Percentiles rank a stretch among this genome's conserved stretches.
These are phyloP conservation scores for Juglanconis juglandina DNA, from an alignment of 2,329 filamentous ascomycete species.

Conservation along the genomic window DNA sequence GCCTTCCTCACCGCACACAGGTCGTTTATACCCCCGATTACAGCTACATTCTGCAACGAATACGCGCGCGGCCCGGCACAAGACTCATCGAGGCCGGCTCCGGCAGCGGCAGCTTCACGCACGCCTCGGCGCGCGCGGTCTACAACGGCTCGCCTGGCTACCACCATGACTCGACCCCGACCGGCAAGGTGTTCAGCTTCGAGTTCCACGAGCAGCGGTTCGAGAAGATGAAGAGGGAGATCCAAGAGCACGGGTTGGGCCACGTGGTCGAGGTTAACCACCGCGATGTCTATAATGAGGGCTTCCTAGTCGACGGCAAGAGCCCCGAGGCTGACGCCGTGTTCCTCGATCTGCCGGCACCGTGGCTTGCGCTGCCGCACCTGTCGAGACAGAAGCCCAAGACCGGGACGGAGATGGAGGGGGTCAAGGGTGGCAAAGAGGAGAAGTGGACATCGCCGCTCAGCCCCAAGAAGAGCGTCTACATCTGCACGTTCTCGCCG, in stretches of 20 bases:
- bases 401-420: slow-evolving; percentile 20
- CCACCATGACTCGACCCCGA: slow-evolving; percentile 39
- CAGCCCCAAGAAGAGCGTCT: slow-evolving; percentile 66
- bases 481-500: slow-evolving; percentile 92
- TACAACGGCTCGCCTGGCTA: slow-evolving; percentile 60
- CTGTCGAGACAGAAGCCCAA: slow-evolving; percentile 55
- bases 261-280: slow-evolving; percentile 69
- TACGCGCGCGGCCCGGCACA: slow-evolving; percentile 70
- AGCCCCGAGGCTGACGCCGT: slow-evolving; percentile 66
- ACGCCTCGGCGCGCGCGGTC: slow-evolving; percentile 71
- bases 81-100: slow-evolving; percentile 77
- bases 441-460: slow-evolving; percentile 56
- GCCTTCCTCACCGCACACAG: slow-evolving; percentile 76
- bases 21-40: slow-evolving; percentile 86
- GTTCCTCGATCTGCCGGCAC: slow-evolving; percentile 77
- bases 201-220: slow-evolving; percentile 76
- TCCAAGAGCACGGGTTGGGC: slow-evolving; percentile 64
- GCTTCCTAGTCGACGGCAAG: slow-evolving; percentile 61
- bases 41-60: slow-evolving; percentile 75
- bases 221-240: slow-evolving; percentile 65
- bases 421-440: slow-evolving; percentile 18
- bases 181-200: slow-evolving; percentile 75
- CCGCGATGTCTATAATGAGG: slow-evolving; percentile 73
- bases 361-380: slow-evolving; percentile 75
- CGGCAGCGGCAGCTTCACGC: slow-evolving; percentile 80